Percentiles rank a stretch among this genome's conserved stretches.
Evolutionary conservation across 306 rosid species (phyloP).

Genomic region (Quercus variabilis): DNA sequence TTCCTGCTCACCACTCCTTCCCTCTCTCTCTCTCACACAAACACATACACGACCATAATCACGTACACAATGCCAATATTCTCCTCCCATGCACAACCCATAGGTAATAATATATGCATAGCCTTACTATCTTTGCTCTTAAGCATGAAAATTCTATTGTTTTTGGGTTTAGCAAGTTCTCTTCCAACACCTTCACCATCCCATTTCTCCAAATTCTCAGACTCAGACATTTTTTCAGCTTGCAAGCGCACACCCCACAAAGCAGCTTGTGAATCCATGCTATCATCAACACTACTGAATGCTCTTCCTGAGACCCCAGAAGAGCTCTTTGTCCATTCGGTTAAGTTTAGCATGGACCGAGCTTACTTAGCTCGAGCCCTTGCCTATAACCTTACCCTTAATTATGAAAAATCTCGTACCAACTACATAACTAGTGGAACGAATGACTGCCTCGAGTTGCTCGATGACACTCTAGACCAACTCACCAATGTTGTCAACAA

Average conservation of each 20-base stretch:
- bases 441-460: slow-evolving; percentile 32
- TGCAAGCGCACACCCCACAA: slow-evolving; percentile 22
- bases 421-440: not conserved
- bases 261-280: slow-evolving; percentile 18
- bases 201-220: too few species aligned
- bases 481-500: slow-evolving; percentile 16
- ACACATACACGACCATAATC: not conserved
- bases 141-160: not conserved
- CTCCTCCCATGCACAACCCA: not conserved
- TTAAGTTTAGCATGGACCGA: slow-evolving; percentile 12
- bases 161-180: too few species aligned
- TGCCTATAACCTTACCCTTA: slow-evolving; percentile 15
- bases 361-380: slow-evolving; percentile 22
- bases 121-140: not conserved
- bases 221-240: not conserved
- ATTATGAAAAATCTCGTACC: not conserved
- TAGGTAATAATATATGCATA: not conserved
- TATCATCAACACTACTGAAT: not conserved
- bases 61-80: not conserved
- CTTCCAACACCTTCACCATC: too few species aligned
- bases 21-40: not conserved
- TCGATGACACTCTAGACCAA: slow-evolving; percentile 28
- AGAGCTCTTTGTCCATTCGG: slow-evolving; percentile 13
- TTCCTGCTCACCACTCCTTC: too few species aligned
- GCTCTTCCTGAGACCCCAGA: not conserved